Base-by-base conservation (phyloP, 2,329 filamentous ascomycete genomes). In the Neurospora sp. region DNA sequence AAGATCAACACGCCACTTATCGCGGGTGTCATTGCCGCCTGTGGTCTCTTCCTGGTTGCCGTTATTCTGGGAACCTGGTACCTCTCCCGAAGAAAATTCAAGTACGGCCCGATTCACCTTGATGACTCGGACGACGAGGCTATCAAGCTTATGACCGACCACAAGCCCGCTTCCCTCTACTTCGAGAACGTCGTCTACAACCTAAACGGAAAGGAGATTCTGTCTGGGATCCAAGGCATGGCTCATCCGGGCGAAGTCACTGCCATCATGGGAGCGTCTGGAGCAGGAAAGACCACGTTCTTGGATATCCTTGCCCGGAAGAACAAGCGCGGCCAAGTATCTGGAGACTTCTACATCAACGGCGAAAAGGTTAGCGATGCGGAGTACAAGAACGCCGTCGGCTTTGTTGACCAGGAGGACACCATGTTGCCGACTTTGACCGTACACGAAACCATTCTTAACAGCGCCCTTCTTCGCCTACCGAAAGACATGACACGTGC, bases 351-450 rank as follows among this genome's bases (percentile, higher is more conserved):
- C 76, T 96, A 91, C 76, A 89, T 99, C 76, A 98, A 98, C 74
- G 96, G 96, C 40, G 93, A 98, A 79, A 95, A 92, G 79, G 90
- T 98, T 43, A 85, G 84, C 39, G 93, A 97, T 78, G 80, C 87
- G 38, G 93, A 97, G 73, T 99, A 96, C 82, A 93, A 92, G 78
- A 94, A 89, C 72, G 93, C 98, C 68, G 91, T 97, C 73, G 96
- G 96, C 28, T 99, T 98, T 76, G 96, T 99, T 52, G 96, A 99
- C 76, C 96, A 99, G 81, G 96, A 99, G 78, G 96, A 99, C 78
- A 97, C 95, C 5, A 95, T 99, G 90, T 85, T 99, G 62, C 91
- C 96, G 0, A 99, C 96, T 0, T 84, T 99, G 74, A 99, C 96
- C 0, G 96, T 99, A 9, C 96, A 99, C 79, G 96, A 99, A 81